Conservation (phyloP, 2,329 filamentous ascomycete genomes). For the Colletotrichum costaricense region DNA sequence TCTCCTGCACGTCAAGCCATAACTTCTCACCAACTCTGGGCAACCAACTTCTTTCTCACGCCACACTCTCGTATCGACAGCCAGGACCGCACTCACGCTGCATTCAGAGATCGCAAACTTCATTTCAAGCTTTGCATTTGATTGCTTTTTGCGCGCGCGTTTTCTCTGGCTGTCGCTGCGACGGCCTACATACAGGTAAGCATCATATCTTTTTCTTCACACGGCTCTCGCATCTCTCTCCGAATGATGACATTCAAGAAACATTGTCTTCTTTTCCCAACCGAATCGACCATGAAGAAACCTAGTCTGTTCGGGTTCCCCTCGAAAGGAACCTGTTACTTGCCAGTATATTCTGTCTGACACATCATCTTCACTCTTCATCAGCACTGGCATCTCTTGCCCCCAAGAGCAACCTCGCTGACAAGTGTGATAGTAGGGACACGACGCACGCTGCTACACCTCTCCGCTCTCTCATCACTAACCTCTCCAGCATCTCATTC, state of each 20-base stretch:
- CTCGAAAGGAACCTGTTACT: constrained; percentile 79
- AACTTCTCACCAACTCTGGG: neutral
- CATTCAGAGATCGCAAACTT: neutral
- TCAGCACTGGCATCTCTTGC: neutral
- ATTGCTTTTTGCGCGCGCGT: neutral
- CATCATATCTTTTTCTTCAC: neutral
- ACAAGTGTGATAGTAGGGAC: neutral
- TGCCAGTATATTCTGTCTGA: constrained; percentile 92
- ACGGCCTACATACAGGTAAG: constrained; percentile 16
- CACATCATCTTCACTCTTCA: constrained; percentile 19
- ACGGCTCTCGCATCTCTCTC: constrained; percentile 37
- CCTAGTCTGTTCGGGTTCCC: constrained; percentile 73
- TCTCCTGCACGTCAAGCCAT: neutral
- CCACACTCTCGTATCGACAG: neutral
- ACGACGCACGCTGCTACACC: neutral
- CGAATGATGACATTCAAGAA: constrained; percentile 78
- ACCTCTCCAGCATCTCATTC: neutral
- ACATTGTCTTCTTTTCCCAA: constrained; percentile 87
- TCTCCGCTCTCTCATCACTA: neutral
- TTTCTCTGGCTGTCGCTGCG: neutral
- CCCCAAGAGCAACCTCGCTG: constrained; percentile 2
- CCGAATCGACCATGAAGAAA: constrained; percentile 91
- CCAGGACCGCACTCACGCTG: neutral
- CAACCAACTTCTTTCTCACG: neutral
- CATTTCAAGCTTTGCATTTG: neutral